A percentile compares a stretch with the other conserved stretches of the same genome.
phyloP scores from a whole-genome alignment of 805 yeast species.

The Myxozyma nipponensis region DNA sequence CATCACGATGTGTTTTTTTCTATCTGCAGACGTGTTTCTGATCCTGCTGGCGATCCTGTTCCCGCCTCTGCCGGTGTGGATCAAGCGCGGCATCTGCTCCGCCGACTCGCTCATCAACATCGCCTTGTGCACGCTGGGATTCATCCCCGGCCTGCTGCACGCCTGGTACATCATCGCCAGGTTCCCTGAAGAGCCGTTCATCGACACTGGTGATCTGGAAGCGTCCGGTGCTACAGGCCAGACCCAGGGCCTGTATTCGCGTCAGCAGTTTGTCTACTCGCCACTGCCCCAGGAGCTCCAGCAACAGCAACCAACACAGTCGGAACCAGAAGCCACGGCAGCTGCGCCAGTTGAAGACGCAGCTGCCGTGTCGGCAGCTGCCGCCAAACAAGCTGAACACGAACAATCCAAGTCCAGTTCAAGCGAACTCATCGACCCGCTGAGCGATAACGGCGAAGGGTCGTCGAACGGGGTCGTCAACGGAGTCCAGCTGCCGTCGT shows the following conservation, averaged over 20 bases:
- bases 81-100: conserved; percentile 69
- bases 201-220: conserved; percentile 17
- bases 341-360: conserved; percentile 1
- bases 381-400: conserved; percentile 1
- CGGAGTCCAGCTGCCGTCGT: not conserved
- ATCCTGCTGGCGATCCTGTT: conserved; percentile 65
- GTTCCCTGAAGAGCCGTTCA: conserved; percentile 48
- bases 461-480: not conserved
- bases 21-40: conserved; percentile 53
- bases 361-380: conserved; percentile 12
- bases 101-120: conserved; percentile 68
- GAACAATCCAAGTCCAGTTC: conserved; percentile 9
- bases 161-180: conserved; percentile 72
- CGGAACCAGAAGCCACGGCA: not conserved
- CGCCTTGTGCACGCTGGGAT: conserved; percentile 66
- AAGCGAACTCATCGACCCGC: conserved; percentile 19
- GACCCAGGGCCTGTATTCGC: conserved; percentile 3
- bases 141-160: conserved; percentile 73
- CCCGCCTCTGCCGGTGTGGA: conserved; percentile 76
- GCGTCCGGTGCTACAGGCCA: not conserved
- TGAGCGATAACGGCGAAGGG: conserved; percentile 23
- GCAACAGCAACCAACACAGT: conserved; percentile 1
- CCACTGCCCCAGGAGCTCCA: conserved; percentile 19
- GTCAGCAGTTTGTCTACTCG: conserved; percentile 24
- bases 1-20: conserved; percentile 26